Evolutionary conservation across 2,329 filamentous ascomycete genomes (phyloP), one percentile per base, ranked within the genome.

Genomic region (Colletotrichum chlorophyti): DNA sequence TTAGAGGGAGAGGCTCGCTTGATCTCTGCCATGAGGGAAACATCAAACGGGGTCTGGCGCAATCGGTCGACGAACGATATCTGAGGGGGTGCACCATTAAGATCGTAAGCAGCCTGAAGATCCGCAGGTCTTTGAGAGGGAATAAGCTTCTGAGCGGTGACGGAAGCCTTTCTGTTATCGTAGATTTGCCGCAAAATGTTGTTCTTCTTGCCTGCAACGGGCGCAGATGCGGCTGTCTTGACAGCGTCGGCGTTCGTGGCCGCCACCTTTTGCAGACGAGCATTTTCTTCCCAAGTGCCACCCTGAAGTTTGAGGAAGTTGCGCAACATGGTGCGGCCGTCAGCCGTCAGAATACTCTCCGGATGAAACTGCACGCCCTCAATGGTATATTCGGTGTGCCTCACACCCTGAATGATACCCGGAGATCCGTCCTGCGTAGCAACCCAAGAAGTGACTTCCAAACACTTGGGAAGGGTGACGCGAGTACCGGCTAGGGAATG

Each of bases 331-430:
- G 84, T 77, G 31, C 93, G 88, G 4, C 96, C 95, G 58, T 95
- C 87, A 41, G 90, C 92, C 0, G 94, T 97, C 48, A 99, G 78
- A 57, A 99, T 99, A 72, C 94, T 98, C 75, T 99, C 95, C 0
- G 95, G 95, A 66, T 99, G 95, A 67, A 98, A 99, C 70, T 99
- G 95, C 14, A 99, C 95, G 35, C 93, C 95, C 73, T 99, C 95
- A n/a, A 98, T 83, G 2, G 91, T 84, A 68, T 89, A 90, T 69
- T 95, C 85, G 78, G 94, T 97, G 79, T 99, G 95, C 41, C 95
- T 88, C 41, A 99, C 91, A 42, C 95, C 95, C 90, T 98, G 97
- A 66, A 99, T 99, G 59, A 98, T 87, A 26, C 91, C 91, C 64
- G 90, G 92, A 26, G 86, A 86, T 48, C 88, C 88, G 69, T 93